Evolutionary conservation across 345 rosid species (phyloP).

Genomic region (Balakata baccata): DNA sequence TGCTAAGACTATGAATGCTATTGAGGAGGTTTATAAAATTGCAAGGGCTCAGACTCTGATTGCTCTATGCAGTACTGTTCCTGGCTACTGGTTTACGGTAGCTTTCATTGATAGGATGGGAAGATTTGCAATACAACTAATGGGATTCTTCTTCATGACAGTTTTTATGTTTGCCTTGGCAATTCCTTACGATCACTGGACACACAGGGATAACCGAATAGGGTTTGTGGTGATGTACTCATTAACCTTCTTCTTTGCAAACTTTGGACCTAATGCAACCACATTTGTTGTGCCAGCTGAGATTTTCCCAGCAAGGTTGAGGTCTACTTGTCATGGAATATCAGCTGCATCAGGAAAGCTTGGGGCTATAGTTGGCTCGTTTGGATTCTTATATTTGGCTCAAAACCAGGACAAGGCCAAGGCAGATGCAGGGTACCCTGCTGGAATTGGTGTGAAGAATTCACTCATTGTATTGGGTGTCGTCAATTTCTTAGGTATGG

Average conservation of each 20-base stretch:
- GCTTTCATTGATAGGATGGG: conserved; percentile 61
- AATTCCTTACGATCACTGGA: conserved; percentile 83
- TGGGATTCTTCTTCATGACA: conserved; percentile 92
- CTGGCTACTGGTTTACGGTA: conserved; percentile 89
- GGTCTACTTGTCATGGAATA: conserved; percentile 88
- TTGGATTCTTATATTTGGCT: conserved; percentile 77
- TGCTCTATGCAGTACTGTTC: conserved; percentile 74
- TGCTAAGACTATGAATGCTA: conserved; percentile 69
- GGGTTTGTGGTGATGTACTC: conserved; percentile 74
- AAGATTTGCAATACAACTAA: conserved; percentile 71
- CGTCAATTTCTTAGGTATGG: conserved; percentile 55
- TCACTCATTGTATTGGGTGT: conserved; percentile 58
- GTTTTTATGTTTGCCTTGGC: conserved; percentile 85
- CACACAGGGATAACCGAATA: conserved; percentile 60
- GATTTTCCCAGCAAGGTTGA: conserved; percentile 81
- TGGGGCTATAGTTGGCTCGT: conserved; percentile 88
- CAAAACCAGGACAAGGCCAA: conserved; percentile 63
- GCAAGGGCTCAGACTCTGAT: conserved; percentile 83
- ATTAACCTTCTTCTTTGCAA: conserved; percentile 77
- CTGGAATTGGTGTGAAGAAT: conserved; percentile 84
- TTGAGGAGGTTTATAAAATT: conserved; percentile 68
- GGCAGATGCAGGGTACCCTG: conserved; percentile 82
- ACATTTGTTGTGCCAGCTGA: conserved; percentile 86
- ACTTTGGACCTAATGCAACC: conserved; percentile 88
- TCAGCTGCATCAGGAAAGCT: conserved; percentile 85